Percentiles rank a stretch among this genome's conserved stretches.
Conservation (phyloP, 2,329 filamentous ascomycete genomes). For the Fusarium redolens region DNA sequence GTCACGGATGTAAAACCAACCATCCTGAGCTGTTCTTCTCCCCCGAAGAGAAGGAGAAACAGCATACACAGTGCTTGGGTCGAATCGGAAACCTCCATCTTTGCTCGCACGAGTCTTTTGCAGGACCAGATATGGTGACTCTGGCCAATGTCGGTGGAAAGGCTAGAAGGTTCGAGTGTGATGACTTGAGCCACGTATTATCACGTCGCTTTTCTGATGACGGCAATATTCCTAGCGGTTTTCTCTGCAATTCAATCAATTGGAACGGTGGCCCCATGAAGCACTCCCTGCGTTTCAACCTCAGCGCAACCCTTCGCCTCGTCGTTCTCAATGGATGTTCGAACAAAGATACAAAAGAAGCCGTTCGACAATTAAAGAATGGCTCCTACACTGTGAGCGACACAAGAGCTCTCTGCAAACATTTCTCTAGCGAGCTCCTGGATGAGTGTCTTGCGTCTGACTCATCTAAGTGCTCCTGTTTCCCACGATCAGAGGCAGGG, state of each 20-base stretch:
- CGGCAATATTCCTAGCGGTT: background rate
- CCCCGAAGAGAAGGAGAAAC: background rate
- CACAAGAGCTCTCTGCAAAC: background rate
- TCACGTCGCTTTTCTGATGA: no score
- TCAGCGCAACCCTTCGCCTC: background rate
- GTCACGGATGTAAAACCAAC: background rate
- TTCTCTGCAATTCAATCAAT: background rate
- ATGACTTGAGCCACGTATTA: background rate
- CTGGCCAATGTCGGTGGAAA: background rate
- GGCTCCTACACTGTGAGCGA: background rate
- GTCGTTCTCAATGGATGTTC: background rate
- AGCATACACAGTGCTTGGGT: conserved; percentile 1
- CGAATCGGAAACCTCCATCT: background rate
- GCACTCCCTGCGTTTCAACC: background rate
- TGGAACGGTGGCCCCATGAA: background rate
- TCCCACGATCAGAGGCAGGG: background rate
- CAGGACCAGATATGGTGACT: background rate
- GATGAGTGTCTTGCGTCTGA: background rate
- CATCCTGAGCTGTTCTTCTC: conserved; percentile 16
- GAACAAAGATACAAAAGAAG: background rate
- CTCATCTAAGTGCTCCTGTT: background rate
- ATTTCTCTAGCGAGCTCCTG: background rate
- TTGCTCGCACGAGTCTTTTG: background rate
- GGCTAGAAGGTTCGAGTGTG: background rate
- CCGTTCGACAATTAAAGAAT: background rate